Evolutionary conservation across 2,329 filamentous ascomycete species (phyloP).

Genomic region (Fusarium bactridioides): DNA sequence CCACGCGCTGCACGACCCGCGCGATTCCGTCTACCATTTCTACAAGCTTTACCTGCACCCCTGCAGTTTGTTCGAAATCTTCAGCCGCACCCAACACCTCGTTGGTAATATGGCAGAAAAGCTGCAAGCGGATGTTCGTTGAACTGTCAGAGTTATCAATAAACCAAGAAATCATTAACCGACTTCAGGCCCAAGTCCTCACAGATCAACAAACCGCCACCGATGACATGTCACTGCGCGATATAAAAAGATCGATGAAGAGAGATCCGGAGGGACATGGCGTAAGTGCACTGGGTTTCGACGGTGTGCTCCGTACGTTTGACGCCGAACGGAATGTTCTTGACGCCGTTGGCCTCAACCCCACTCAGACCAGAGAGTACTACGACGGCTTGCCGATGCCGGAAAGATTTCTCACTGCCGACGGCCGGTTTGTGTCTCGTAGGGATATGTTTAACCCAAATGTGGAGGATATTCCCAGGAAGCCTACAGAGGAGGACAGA

Average conservation of each 20-base stretch:
- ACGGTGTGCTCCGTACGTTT: constrained; percentile 1
- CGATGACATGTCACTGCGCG: background rate
- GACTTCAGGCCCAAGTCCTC: background rate
- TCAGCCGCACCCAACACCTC: background rate
- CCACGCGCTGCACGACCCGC: background rate
- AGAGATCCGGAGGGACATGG: background rate
- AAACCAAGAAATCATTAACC: no score
- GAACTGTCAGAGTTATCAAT: fast-evolving
- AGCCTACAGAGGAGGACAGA: background rate
- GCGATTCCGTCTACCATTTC: no score
- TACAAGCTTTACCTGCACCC: background rate
- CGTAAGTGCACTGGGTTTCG: background rate
- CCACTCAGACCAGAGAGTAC: background rate
- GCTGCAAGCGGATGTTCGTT: background rate
- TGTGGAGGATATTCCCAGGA: background rate
- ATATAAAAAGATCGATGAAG: background rate
- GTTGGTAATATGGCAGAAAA: background rate
- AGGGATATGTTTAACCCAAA: background rate
- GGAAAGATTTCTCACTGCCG: background rate
- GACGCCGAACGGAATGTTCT: background rate
- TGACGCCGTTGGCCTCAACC: background rate
- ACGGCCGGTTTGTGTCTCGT: background rate
- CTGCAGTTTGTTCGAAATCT: background rate
- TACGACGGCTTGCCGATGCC: background rate
- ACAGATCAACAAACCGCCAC: background rate